Percentiles rank a stretch among this genome's conserved stretches.
Evolutionary conservation across 2,329 filamentous ascomycete genomes (phyloP).

Genomic region (Fonsecaea pugnacius): DNA sequence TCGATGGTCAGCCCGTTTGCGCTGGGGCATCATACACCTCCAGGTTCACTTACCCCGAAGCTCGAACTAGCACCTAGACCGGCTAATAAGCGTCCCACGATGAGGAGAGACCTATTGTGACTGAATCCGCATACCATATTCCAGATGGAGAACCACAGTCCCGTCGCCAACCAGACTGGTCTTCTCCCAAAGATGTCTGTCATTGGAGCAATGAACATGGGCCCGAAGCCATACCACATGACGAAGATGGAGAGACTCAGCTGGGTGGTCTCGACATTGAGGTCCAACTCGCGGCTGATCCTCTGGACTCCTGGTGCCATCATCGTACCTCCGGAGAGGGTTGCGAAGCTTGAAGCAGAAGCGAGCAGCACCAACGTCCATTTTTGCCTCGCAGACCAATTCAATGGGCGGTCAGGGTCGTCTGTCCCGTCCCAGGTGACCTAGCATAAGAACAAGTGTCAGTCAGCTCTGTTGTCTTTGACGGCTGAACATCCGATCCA

Average conservation of each 20-base stretch:
- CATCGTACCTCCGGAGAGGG: constrained; percentile 63
- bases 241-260: constrained; percentile 52
- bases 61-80: constrained; percentile 58
- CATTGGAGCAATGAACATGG: constrained; percentile 50
- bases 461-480: too few species aligned
- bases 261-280: constrained; percentile 44
- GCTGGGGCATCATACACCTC: constrained; percentile 38
- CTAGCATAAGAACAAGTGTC: too few species aligned
- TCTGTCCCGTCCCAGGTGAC: constrained; percentile 46
- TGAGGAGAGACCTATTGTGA: constrained; percentile 51
- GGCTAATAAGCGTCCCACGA: constrained; percentile 56
- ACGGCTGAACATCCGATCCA: too few species aligned
- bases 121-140: constrained; percentile 60
- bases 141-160: constrained; percentile 57
- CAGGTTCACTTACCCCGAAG: constrained; percentile 47
- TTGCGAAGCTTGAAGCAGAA: constrained; percentile 58
- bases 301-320: constrained; percentile 52
- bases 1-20: too few species aligned
- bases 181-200: constrained; percentile 57
- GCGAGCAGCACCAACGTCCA: constrained; percentile 58
- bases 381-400: constrained; percentile 57
- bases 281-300: constrained; percentile 52
- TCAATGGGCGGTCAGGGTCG: constrained; percentile 41
- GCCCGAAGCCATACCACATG: constrained; percentile 52
- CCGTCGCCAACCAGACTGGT: constrained; percentile 53